A percentile compares a stretch with the other conserved stretches of the same genome.
Conservation (phyloP, 257 asterid genomes). For the Solanum habrochaites region DNA sequence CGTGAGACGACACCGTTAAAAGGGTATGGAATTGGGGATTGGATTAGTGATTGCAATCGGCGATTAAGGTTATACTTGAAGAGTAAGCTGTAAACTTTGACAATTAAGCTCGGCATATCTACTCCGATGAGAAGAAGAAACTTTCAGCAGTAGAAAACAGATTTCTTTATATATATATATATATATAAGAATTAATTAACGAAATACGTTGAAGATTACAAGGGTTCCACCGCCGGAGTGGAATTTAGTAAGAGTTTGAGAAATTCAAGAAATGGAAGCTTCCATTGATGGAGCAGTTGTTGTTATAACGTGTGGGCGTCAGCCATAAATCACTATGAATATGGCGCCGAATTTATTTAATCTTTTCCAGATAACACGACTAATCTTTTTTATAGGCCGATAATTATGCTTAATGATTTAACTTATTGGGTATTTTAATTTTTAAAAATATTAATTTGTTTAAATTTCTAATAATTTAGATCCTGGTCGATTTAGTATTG, state of each 20-base stretch:
- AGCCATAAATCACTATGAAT: neutral
- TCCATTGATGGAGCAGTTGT: neutral
- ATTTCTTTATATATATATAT: neutral
- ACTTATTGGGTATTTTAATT: neutral
- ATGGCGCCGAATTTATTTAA: neutral
- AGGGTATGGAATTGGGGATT: neutral
- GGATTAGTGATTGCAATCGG: constrained; percentile 34
- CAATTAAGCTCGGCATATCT: constrained; percentile 54
- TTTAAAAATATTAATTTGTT: no score
- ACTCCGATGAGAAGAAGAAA: neutral
- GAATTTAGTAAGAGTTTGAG: neutral
- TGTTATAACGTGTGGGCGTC: neutral
- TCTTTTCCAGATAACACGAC: neutral
- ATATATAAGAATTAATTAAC: neutral
- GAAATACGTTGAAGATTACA: neutral
- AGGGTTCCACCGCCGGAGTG: neutral
- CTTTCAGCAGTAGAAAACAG: neutral
- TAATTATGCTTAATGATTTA: no score
- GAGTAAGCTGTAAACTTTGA: constrained; percentile 47
- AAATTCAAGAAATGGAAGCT: neutral
- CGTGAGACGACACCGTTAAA: constrained; percentile 48
- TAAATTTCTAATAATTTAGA: no score
- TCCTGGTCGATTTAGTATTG: neutral
- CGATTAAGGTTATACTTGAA: constrained; percentile 67
- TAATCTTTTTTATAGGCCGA: no score